Conservation (phyloP, 495 filamentous ascomycete genomes). For the Penicillium arizonense region DNA sequence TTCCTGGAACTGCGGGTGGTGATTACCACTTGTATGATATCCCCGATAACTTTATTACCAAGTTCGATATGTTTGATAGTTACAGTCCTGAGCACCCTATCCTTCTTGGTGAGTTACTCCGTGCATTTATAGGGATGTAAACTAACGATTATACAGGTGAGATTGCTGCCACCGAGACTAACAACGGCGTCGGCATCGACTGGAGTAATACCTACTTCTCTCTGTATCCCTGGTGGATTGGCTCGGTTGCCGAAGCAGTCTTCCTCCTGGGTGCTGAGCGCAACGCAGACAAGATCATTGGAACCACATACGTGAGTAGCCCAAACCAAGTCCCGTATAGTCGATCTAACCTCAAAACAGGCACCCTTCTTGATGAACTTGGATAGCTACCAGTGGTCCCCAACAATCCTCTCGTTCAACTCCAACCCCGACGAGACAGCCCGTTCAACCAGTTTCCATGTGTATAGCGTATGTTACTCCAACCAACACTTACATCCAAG, state of each 20-base stretch:
- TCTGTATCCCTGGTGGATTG: slow-evolving; percentile 52
- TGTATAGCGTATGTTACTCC: slow-evolving; percentile 27
- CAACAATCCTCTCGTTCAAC: slow-evolving; percentile 45
- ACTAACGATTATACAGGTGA: slow-evolving; percentile 33
- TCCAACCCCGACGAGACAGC: slow-evolving; percentile 39
- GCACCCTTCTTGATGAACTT: slow-evolving; percentile 49
- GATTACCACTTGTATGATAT: slow-evolving; percentile 52
- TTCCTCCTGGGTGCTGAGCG: slow-evolving; percentile 65
- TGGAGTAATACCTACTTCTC: slow-evolving; percentile 30
- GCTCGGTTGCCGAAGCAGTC: slow-evolving; percentile 61
- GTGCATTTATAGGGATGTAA: not conserved
- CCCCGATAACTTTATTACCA: slow-evolving; percentile 48
- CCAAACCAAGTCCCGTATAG: not conserved
- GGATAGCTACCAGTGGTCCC: slow-evolving; percentile 47
- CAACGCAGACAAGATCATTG: slow-evolving; percentile 54
- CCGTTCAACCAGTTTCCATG: slow-evolving; percentile 43
- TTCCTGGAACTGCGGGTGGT: slow-evolving; percentile 36
- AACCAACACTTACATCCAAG: not conserved
- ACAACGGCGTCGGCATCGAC: slow-evolving; percentile 28
- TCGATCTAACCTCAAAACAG: slow-evolving; percentile 18
- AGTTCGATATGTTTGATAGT: slow-evolving; percentile 56
- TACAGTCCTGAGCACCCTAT: slow-evolving; percentile 36
- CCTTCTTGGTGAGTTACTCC: slow-evolving; percentile 43
- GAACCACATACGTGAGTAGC: slow-evolving; percentile 36
- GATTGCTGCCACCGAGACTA: slow-evolving; percentile 48